These are phyloP conservation scores for Fusarium sp. DNA, from an alignment of 2,329 filamentous ascomycete genomes.

Conservation along the genomic window DNA sequence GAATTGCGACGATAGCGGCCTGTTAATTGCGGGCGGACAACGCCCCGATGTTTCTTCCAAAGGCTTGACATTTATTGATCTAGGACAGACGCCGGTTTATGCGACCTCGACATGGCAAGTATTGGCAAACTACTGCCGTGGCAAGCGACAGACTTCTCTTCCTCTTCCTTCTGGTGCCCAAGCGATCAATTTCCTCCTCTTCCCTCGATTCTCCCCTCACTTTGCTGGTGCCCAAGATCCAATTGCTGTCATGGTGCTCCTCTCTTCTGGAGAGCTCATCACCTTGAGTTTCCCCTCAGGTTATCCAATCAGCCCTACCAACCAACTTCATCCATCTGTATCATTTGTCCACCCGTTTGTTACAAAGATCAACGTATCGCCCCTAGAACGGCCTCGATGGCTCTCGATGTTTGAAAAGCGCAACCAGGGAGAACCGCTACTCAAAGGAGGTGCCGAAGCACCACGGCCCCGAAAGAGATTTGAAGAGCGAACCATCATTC, in stretches of 20 bases:
- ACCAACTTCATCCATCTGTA: slow-evolving; percentile 87
- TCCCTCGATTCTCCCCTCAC: slow-evolving; percentile 84
- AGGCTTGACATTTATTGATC: slow-evolving; percentile 87
- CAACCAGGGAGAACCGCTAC: slow-evolving; percentile 77
- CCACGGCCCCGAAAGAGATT: slow-evolving; percentile 76
- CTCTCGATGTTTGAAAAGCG: slow-evolving; percentile 89
- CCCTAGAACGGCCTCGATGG: slow-evolving; percentile 83
- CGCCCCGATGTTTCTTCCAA: slow-evolving; percentile 72
- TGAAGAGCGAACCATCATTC: slow-evolving; percentile 83
- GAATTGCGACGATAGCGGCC: slow-evolving; percentile 91
- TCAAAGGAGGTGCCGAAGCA: slow-evolving; percentile 81
- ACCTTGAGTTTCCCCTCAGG: slow-evolving; percentile 94
- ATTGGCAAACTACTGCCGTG: slow-evolving; percentile 79
- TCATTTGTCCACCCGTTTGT: slow-evolving; percentile 92
- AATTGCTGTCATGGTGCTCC: slow-evolving; percentile 79
- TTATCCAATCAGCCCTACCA: slow-evolving; percentile 88
- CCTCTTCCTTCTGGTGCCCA: slow-evolving; percentile 80
- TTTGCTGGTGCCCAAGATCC: slow-evolving; percentile 91
- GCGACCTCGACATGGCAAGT: slow-evolving; percentile 90
- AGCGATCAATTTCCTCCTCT: slow-evolving; percentile 80
- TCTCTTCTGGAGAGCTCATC: slow-evolving; percentile 87
- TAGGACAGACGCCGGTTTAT: slow-evolving; percentile 89
- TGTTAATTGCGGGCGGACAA: slow-evolving; percentile 86
- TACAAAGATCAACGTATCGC: slow-evolving; percentile 74
- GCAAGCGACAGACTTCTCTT: slow-evolving; percentile 76